phyloP scores from a whole-genome alignment of 2,329 filamentous ascomycete species.

The Curvularia spicifera region DNA sequence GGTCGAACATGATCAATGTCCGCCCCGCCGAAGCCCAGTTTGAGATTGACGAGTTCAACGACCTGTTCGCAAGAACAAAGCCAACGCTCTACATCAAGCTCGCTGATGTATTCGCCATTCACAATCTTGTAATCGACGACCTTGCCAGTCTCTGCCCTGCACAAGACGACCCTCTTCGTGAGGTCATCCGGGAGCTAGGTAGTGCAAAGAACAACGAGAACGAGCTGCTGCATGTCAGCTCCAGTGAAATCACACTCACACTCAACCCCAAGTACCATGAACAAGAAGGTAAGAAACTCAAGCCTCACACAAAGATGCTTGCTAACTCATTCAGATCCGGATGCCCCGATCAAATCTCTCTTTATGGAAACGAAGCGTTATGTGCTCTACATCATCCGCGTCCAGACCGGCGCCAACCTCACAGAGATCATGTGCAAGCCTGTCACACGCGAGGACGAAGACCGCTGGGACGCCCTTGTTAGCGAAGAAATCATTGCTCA shows the following conservation, averaged over 20 bases:
- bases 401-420: slow-evolving; percentile 90
- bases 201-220: slow-evolving; percentile 96
- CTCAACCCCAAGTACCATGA: slow-evolving; percentile 89
- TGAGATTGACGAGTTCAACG: slow-evolving; percentile 98
- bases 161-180: slow-evolving; percentile 85
- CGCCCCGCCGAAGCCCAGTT: slow-evolving; percentile 89
- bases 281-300: slow-evolving; percentile 65
- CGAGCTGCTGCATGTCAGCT: slow-evolving; percentile 85
- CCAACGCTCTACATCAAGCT: slow-evolving; percentile 99
- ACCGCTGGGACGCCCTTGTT: slow-evolving; percentile 82
- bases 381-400: slow-evolving; percentile 94
- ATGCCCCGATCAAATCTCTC: slow-evolving; percentile 86
- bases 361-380: slow-evolving; percentile 99
- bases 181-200: slow-evolving; percentile 91
- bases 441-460: slow-evolving; percentile 84
- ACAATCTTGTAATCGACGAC: slow-evolving; percentile 83
- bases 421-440: slow-evolving; percentile 94
- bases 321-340: slow-evolving; percentile 69
- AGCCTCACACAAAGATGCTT: neutral
- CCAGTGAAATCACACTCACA: slow-evolving; percentile 88
- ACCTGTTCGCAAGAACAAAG: slow-evolving; percentile 94
- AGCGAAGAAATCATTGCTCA: slow-evolving; percentile 73
- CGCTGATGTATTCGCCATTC: slow-evolving; percentile 94
- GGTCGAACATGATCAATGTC: slow-evolving; percentile 78
- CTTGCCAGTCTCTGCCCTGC: slow-evolving; percentile 77